These are phyloP conservation scores for Emericellopsis cladophorae DNA, from an alignment of 2,329 filamentous ascomycete species.

Conservation along the genomic window DNA sequence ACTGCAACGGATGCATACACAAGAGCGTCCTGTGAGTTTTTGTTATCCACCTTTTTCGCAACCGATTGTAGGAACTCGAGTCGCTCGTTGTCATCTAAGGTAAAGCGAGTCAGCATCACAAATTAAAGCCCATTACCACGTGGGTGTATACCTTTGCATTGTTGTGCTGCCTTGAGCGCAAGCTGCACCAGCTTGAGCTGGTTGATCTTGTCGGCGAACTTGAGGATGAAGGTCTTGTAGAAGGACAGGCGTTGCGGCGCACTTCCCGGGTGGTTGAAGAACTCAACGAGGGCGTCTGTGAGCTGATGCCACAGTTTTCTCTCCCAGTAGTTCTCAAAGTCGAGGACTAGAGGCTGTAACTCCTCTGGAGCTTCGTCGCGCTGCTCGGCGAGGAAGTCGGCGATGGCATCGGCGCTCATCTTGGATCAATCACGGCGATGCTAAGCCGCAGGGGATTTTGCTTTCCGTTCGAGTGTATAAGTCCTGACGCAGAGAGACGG, in stretches of 20 bases:
- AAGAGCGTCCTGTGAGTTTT: constrained; percentile 86
- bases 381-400: constrained; percentile 85
- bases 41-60: constrained; percentile 79
- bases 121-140: not conserved
- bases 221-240: constrained; percentile 90
- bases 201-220: constrained; percentile 97
- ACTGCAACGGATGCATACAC: constrained; percentile 89
- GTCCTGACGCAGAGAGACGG: no score
- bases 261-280: constrained; percentile 76
- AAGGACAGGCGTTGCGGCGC: constrained; percentile 74
- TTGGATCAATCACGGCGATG: constrained; percentile 4
- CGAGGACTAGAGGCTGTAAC: constrained; percentile 75
- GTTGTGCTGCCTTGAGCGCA: constrained; percentile 73
- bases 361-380: constrained; percentile 79
- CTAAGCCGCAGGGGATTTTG: constrained; percentile 3
- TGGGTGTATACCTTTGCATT: constrained; percentile 55
- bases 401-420: constrained; percentile 81
- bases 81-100: constrained; percentile 70
- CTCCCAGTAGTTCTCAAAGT: constrained; percentile 96
- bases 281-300: constrained; percentile 75
- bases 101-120: not conserved
- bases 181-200: constrained; percentile 92
- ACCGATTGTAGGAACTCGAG: constrained; percentile 75
- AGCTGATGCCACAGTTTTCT: constrained; percentile 98
- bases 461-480: not conserved